Percentiles rank a stretch among this genome's conserved stretches.
Evolutionary conservation across 768 basidiomycete genomes (phyloP).

Genomic region (Lentinula aciculospora): DNA sequence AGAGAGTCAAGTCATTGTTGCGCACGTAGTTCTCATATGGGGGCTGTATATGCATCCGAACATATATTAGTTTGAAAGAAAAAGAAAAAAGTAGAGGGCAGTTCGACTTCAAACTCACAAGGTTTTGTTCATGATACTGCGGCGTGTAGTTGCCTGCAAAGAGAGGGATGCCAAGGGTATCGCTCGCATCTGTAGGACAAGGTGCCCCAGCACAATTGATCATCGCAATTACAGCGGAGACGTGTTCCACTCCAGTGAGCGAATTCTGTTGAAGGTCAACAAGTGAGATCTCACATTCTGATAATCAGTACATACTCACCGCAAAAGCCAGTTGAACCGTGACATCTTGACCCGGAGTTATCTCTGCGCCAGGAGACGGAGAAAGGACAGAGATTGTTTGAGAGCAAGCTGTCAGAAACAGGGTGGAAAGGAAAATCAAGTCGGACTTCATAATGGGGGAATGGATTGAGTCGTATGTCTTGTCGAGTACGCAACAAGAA

Average conservation of each 20-base stretch:
- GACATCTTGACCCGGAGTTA: neutral
- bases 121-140: neutral
- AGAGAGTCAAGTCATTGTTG: neutral
- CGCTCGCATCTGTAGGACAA: conserved; percentile 1
- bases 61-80: neutral
- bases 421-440: neutral
- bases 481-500: too few relatives aligned
- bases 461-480: too few relatives aligned
- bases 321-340: conserved; percentile 1
- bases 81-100: neutral
- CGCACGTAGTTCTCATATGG: conserved; percentile 2
- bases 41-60: neutral
- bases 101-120: neutral
- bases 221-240: conserved; percentile 1
- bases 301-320: neutral
- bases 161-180: neutral
- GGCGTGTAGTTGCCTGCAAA: conserved; percentile 1
- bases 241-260: conserved; percentile 1
- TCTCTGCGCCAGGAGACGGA: neutral
- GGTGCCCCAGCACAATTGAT: conserved; percentile 1
- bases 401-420: neutral
- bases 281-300: neutral
- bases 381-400: neutral
- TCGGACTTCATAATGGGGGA: neutral
- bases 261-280: neutral